Evolutionary conservation across 2,329 filamentous ascomycete genomes (phyloP).

Genomic region (Fusarium tanahbumbuense): DNA sequence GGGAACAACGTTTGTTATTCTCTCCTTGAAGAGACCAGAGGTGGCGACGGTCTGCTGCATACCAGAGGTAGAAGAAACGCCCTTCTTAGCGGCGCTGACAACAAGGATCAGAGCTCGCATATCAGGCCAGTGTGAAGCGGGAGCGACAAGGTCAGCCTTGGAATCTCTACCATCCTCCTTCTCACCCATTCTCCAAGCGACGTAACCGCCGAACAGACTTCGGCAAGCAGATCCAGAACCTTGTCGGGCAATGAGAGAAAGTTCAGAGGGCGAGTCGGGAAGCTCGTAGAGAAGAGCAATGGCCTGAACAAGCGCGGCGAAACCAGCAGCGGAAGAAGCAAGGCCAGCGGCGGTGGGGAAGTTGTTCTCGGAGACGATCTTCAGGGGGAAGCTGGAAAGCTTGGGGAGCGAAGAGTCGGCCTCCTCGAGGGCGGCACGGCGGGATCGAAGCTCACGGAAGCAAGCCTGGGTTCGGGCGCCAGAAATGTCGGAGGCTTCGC

Average conservation of each 20-base stretch:
- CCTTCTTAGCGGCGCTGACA: constrained; percentile 93
- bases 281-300: constrained; percentile 94
- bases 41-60: constrained; percentile 98
- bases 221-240: constrained; percentile 95
- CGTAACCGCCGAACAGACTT: constrained; percentile 93
- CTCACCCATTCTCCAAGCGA: constrained; percentile 88
- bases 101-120: constrained; percentile 95
- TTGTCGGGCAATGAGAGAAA: constrained; percentile 90
- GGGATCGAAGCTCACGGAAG: constrained; percentile 83
- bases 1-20: constrained; percentile 82
- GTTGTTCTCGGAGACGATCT: constrained; percentile 96
- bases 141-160: constrained; percentile 86
- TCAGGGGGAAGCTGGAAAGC: constrained; percentile 80
- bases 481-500: constrained; percentile 82
- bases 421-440: constrained; percentile 80
- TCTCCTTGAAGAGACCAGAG: constrained; percentile 84
- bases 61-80: constrained; percentile 88
- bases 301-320: constrained; percentile 79
- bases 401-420: constrained; percentile 80
- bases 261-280: constrained; percentile 80
- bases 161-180: constrained; percentile 86
- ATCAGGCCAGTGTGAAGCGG: constrained; percentile 90
- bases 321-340: constrained; percentile 76
- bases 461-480: constrained; percentile 94
- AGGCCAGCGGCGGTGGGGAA: constrained; percentile 97